These are phyloP conservation scores for Passiflora organensis DNA, from an alignment of 345 rosid species.

Conservation along the genomic window DNA sequence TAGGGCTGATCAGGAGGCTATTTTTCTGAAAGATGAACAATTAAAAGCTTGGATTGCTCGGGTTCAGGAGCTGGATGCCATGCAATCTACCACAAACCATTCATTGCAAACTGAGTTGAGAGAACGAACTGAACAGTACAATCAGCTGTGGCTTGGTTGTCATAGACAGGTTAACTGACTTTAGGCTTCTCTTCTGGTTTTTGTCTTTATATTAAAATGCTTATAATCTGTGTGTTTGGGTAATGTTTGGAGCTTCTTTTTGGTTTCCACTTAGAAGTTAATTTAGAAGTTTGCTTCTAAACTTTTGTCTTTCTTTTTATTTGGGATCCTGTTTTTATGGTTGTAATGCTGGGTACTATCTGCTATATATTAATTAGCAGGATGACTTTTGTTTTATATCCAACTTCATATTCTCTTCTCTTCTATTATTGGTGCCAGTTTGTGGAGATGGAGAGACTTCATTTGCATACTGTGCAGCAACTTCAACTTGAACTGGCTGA, in stretches of 20 bases:
- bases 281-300: too few relatives aligned
- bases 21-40: conserved; percentile 81
- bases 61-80: conserved; percentile 80
- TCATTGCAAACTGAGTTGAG: conserved; percentile 72
- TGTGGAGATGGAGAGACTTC: conserved; percentile 85
- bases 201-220: too few relatives aligned
- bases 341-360: neutral
- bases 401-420: neutral
- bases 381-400: neutral
- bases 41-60: conserved; percentile 78
- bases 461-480: conserved; percentile 75
- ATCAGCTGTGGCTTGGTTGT: conserved; percentile 87
- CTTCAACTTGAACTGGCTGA: conserved; percentile 82
- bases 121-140: conserved; percentile 81
- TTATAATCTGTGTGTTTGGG: neutral
- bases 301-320: neutral
- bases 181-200: conserved; percentile 7
- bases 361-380: neutral
- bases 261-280: too few relatives aligned
- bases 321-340: neutral
- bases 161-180: conserved; percentile 80
- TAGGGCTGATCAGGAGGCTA: conserved; percentile 84
- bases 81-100: conserved; percentile 69
- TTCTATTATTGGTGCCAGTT: conserved; percentile 44
- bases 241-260: too few relatives aligned